Conservation (phyloP, 345 rosid genomes). For the Ceriops zippeliana region DNA sequence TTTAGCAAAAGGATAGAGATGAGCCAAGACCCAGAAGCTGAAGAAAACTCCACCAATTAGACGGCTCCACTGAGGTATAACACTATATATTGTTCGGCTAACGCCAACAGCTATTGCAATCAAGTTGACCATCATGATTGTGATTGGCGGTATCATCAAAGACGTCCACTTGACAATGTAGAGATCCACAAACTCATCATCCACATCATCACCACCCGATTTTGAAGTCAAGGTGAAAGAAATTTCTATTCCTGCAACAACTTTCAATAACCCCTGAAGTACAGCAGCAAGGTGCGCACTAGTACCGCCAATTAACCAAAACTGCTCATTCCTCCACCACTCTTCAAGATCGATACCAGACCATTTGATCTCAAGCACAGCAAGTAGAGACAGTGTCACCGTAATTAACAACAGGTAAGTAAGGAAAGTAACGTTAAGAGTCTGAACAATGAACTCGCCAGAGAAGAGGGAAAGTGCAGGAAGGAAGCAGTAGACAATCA, state of each 20-base stretch:
- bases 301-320: constrained; percentile 97
- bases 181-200: constrained; percentile 93
- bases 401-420: constrained; percentile 75
- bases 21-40: constrained; percentile 98
- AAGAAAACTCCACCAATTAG: constrained; percentile 92
- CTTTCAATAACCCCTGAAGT: constrained; percentile 86
- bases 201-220: constrained; percentile 81
- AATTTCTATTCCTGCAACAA: constrained; percentile 87
- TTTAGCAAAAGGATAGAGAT: constrained; percentile 95
- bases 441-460: constrained; percentile 88
- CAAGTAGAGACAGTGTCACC: constrained; percentile 69
- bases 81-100: constrained; percentile 87
- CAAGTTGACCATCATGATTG: constrained; percentile 86
- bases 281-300: constrained; percentile 98
- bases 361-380: constrained; percentile 93
- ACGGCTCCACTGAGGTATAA: constrained; percentile 80
- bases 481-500: constrained; percentile 95
- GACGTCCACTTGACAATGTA: constrained; percentile 82
- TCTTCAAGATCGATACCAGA: constrained; percentile 89
- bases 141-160: constrained; percentile 85
- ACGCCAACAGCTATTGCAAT: constrained; percentile 91
- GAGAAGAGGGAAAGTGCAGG: constrained; percentile 96
- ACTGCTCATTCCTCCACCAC: constrained; percentile 99
- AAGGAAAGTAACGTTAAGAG: constrained; percentile 79
- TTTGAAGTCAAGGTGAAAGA: constrained; percentile 87